phyloP scores from a whole-genome alignment of 768 basidiomycete genomes.

The Jaapia argillacea region DNA sequence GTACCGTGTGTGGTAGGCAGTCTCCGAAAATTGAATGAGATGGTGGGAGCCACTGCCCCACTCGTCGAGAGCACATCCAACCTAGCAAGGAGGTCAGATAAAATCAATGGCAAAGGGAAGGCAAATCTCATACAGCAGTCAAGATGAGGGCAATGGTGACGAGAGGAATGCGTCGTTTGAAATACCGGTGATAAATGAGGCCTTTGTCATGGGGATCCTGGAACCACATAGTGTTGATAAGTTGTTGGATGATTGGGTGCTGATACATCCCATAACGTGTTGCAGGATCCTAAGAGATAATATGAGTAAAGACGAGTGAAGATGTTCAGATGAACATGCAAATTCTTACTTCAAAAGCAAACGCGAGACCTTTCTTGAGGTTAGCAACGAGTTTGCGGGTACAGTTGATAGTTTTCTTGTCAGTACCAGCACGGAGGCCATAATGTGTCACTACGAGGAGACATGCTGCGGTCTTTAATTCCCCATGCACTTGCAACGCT shows the following conservation, averaged over 20 bases:
- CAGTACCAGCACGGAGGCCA: slow-evolving; percentile 1
- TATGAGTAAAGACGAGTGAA: not conserved
- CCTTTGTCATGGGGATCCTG: slow-evolving; percentile 17
- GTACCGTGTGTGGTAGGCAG: not conserved
- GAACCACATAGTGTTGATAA: slow-evolving; percentile 18
- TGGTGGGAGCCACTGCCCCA: not conserved
- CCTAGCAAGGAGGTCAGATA: not conserved
- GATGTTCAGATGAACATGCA: not conserved
- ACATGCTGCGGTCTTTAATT: not conserved
- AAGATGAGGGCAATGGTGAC: not conserved
- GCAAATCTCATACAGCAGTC: slow-evolving; percentile 1
- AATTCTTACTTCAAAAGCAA: slow-evolving; percentile 12
- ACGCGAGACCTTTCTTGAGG: slow-evolving; percentile 11
- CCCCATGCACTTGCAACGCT: slow-evolving; percentile 5
- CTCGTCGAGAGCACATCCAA: not conserved
- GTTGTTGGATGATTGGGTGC: slow-evolving; percentile 14
- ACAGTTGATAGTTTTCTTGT: slow-evolving; percentile 4
- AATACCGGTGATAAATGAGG: slow-evolving; percentile 11
- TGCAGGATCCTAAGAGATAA: slow-evolving; percentile 1
- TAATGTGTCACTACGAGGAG: slow-evolving; percentile 1
- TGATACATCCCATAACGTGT: slow-evolving; percentile 15
- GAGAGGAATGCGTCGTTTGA: slow-evolving; percentile 11
- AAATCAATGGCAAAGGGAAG: not conserved
- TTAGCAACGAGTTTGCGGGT: slow-evolving; percentile 9
- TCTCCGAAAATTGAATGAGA: not conserved